Evolutionary conservation across 2,329 filamentous ascomycete genomes (phyloP).

Genomic region (Stachybotrys chlorohalonatus): DNA sequence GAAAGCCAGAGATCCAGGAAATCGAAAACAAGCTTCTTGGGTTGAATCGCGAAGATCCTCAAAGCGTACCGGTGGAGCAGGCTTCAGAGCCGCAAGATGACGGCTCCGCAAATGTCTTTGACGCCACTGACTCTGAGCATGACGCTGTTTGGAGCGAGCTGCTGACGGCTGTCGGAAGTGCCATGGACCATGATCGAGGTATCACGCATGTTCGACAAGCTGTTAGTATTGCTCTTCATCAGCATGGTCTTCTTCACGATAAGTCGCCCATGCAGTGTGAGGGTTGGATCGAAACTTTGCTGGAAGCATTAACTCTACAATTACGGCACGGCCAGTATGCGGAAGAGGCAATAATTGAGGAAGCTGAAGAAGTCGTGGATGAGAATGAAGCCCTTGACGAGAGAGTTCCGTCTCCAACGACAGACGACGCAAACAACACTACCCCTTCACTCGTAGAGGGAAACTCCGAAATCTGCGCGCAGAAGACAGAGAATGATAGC

Average conservation of each 20-base stretch:
- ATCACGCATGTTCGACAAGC: not conserved
- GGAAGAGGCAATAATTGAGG: not conserved
- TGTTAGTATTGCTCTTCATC: not conserved
- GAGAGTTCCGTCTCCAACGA: too few relatives aligned
- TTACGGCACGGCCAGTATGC: not conserved
- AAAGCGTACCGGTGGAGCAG: constrained; percentile 14
- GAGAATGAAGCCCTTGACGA: not conserved
- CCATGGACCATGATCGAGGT: not conserved
- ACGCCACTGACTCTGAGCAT: not conserved
- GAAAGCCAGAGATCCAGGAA: constrained; percentile 54
- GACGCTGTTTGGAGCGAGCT: not conserved
- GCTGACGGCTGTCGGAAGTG: not conserved
- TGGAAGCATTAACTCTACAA: not conserved
- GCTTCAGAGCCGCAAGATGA: constrained; percentile 4
- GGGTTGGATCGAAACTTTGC: not conserved
- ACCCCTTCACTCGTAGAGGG: too few relatives aligned
- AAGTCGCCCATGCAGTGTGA: not conserved
- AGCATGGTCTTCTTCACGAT: not conserved
- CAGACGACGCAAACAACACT: too few relatives aligned
- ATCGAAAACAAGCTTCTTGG: constrained; percentile 58
- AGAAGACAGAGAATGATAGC: too few relatives aligned
- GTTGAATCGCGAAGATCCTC: constrained; percentile 21
- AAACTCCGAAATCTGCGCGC: too few relatives aligned
- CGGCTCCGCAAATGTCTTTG: not conserved
- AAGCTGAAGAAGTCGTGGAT: not conserved